phyloP scores from a whole-genome alignment of 2,329 filamentous ascomycete species.

The Lecanicillium sp. region DNA sequence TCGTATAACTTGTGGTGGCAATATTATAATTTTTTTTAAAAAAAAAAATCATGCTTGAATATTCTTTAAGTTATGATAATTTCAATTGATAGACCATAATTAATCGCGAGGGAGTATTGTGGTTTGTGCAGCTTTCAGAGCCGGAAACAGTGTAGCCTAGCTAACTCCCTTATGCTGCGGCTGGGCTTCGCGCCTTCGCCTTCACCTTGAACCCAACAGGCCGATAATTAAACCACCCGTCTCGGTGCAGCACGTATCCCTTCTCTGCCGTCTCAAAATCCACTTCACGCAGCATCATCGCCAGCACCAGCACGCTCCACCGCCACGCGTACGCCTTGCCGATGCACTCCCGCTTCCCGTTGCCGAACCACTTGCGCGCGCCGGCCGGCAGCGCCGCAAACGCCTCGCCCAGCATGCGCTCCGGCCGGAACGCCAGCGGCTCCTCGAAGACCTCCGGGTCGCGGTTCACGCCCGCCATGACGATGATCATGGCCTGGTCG shows the following conservation, averaged over 20 bases:
- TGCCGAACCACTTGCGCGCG: conserved; percentile 46
- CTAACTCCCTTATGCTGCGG: not conserved
- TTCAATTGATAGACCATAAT: no score
- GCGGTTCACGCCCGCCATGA: conserved; percentile 44
- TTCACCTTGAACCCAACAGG: conserved; percentile 40
- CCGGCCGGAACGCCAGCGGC: conserved; percentile 39
- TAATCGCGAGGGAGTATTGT: no score
- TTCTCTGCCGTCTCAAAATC: conserved; percentile 40
- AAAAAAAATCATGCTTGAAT: no score
- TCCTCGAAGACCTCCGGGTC: conserved; percentile 43
- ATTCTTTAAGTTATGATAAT: no score
- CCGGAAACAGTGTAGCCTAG: no score
- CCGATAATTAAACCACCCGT: conserved; percentile 49
- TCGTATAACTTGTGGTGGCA: no score
- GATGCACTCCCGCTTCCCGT: conserved; percentile 47
- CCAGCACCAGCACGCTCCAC: conserved; percentile 36
- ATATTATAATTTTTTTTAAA: no score
- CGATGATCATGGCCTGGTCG: conserved; percentile 43
- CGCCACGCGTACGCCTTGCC: conserved; percentile 45
- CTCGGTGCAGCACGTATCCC: conserved; percentile 35
- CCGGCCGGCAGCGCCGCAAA: conserved; percentile 38
- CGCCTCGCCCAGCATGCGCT: conserved; percentile 42
- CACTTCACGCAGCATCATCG: conserved; percentile 37
- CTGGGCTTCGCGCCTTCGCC: conserved; percentile 31
- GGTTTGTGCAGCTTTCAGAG: no score